A percentile compares a stretch with the other conserved stretches of the same genome.
These are phyloP conservation scores for Berberis thunbergii DNA, from an alignment of 164 flowering plant species.

Conservation along the genomic window DNA sequence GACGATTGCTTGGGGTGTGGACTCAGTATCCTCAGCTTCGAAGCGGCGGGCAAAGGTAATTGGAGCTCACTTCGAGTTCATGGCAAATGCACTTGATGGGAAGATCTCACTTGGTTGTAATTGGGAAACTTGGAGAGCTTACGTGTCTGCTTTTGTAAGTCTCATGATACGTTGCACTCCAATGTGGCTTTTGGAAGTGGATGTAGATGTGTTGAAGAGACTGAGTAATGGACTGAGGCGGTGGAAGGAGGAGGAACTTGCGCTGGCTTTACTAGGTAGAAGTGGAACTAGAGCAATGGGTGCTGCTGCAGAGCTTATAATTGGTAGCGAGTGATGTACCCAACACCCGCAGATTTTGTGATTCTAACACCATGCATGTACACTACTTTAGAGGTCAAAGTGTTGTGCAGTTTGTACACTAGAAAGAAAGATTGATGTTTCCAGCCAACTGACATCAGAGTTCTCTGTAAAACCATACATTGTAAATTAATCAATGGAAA, in stretches of 20 bases:
- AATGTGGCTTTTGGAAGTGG: conserved; percentile 65
- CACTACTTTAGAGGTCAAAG: neutral
- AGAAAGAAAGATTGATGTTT: no score
- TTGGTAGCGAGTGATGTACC: conserved; percentile 21
- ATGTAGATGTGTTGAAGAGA: conserved; percentile 58
- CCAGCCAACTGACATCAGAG: no score
- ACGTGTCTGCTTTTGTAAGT: conserved; percentile 64
- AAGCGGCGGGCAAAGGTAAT: conserved; percentile 57
- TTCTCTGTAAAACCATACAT: no score
- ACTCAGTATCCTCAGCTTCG: conserved; percentile 48
- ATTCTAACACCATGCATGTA: neutral
- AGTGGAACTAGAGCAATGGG: conserved; percentile 74
- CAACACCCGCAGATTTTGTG: neutral
- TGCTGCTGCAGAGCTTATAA: conserved; percentile 69
- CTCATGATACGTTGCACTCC: conserved; percentile 72
- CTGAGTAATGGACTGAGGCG: conserved; percentile 65
- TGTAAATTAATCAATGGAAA: no score
- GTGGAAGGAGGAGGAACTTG: conserved; percentile 90
- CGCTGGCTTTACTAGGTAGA: conserved; percentile 56
- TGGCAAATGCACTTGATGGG: conserved; percentile 83
- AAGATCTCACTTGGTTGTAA: conserved; percentile 84
- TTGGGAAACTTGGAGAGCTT: conserved; percentile 78
- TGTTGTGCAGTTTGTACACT: neutral
- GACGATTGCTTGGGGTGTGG: conserved; percentile 81
- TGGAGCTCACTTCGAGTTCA: conserved; percentile 60